Conservation (phyloP, 352 stramenopile species). For the Phytophthora cryptogea region DNA sequence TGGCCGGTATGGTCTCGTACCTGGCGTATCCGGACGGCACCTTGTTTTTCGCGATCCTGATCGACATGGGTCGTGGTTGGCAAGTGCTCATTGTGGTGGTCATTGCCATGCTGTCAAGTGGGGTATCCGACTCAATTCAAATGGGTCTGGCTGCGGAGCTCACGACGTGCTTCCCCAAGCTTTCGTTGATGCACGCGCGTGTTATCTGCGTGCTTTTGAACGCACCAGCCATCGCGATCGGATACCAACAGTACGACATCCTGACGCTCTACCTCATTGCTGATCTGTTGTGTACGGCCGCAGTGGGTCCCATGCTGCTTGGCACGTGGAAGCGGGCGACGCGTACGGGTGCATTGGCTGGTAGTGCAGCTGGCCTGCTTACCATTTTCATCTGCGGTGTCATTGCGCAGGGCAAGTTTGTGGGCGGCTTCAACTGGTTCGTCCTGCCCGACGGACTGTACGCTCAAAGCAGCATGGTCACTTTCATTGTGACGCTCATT, state of each 20-base stretch:
- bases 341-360: constrained; percentile 39
- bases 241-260: constrained; percentile 63
- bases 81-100: constrained; percentile 63
- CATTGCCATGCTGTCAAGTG: constrained; percentile 59
- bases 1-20: constrained; percentile 64
- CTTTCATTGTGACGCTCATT: constrained; percentile 63
- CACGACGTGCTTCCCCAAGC: constrained; percentile 58
- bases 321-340: constrained; percentile 52
- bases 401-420: constrained; percentile 52
- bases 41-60: constrained; percentile 67
- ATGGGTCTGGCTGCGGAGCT: constrained; percentile 78
- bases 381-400: constrained; percentile 68
- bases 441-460: constrained; percentile 62
- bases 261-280: constrained; percentile 70
- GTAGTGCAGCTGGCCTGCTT: constrained; percentile 51
- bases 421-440: constrained; percentile 71
- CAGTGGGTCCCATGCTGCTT: constrained; percentile 67
- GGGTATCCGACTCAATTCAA: constrained; percentile 64
- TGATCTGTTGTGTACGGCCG: constrained; percentile 66
- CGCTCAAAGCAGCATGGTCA: constrained; percentile 67
- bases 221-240: constrained; percentile 62
- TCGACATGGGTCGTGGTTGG: constrained; percentile 65
- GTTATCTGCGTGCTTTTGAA: constrained; percentile 55
- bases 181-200: constrained; percentile 53
- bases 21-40: constrained; percentile 51